phyloP scores from a whole-genome alignment of 2,329 filamentous ascomycete genomes.

The Sporothrix protearum region DNA sequence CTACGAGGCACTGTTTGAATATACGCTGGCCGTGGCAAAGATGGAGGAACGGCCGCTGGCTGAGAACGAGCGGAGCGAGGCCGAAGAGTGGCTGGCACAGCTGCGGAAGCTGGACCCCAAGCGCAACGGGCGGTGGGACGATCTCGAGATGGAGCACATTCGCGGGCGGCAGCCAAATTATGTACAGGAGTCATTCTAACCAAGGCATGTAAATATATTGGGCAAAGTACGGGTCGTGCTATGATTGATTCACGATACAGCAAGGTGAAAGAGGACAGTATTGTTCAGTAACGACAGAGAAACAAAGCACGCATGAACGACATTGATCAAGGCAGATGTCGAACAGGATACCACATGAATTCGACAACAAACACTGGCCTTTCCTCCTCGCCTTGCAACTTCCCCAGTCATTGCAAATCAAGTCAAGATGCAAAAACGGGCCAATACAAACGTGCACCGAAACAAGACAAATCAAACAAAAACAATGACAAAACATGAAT shows the following conservation, averaged over 20 bases:
- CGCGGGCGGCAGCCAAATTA: conserved; percentile 25
- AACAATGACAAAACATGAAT: not conserved
- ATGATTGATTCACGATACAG: not conserved
- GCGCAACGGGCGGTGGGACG: conserved; percentile 70
- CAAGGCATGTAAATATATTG: not conserved
- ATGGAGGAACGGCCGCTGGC: conserved; percentile 46
- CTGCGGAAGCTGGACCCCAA: conserved; percentile 70
- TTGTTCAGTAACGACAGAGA: not conserved
- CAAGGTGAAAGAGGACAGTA: not conserved
- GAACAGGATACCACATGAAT: not conserved
- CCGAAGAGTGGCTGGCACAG: conserved; percentile 59
- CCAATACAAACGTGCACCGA: not conserved
- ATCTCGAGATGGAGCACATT: conserved; percentile 51
- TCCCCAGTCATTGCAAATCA: not conserved
- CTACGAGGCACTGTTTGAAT: conserved; percentile 79
- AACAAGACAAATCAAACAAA: not conserved
- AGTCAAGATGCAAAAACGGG: not conserved
- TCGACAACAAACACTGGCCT: too few species aligned
- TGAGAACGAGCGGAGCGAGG: conserved; percentile 43
- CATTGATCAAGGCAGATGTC: too few species aligned
- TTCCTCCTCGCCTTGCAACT: not conserved
- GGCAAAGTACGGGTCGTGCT: not conserved
- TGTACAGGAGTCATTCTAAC: not conserved
- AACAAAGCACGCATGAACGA: not conserved
- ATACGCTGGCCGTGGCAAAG: conserved; percentile 58